These are phyloP conservation scores for Penicillium sp. DNA, from an alignment of 2,329 filamentous ascomycete species.

Conservation along the genomic window DNA sequence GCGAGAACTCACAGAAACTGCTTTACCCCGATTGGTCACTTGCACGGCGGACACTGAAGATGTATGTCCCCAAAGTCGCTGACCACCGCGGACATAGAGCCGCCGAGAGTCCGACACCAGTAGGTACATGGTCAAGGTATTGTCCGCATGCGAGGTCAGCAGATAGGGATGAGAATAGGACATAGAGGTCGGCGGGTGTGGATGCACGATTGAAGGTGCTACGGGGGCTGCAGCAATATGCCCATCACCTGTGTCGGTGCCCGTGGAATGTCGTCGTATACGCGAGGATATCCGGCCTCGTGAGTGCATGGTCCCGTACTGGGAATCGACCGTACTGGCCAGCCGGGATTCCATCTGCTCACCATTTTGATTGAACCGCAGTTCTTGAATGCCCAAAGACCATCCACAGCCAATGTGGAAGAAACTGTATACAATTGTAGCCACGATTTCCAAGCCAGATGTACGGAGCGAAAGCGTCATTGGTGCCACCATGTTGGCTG, in stretches of 20 bases:
- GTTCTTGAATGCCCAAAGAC: constrained; percentile 90
- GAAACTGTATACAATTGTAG: constrained; percentile 85
- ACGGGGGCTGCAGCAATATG: constrained; percentile 22
- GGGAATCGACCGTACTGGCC: constrained; percentile 48
- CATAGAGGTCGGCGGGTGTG: constrained; percentile 64
- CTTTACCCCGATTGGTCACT: constrained; percentile 82
- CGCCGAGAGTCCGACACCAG: constrained; percentile 72
- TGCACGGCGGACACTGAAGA: constrained; percentile 86
- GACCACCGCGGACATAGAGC: constrained; percentile 74
- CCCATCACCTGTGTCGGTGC: constrained; percentile 32
- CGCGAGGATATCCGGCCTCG: constrained; percentile 17
- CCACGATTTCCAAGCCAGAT: constrained; percentile 68
- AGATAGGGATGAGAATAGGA: constrained; percentile 85
- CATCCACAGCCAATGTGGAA: constrained; percentile 78
- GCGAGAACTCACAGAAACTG: constrained; percentile 83
- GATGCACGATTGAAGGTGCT: constrained; percentile 43
- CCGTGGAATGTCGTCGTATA: constrained; percentile 20
- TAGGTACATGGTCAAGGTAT: constrained; percentile 82
- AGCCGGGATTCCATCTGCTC: constrained; percentile 47
- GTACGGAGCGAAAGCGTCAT: constrained; percentile 82
- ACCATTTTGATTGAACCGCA: constrained; percentile 67
- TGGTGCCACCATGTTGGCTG: constrained; percentile 78
- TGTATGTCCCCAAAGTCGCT: constrained; percentile 87
- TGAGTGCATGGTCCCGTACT: constrained; percentile 39
- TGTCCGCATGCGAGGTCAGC: constrained; percentile 81